phyloP scores from a whole-genome alignment of 352 stramenopile genomes.

The Phytophthora rubi region DNA sequence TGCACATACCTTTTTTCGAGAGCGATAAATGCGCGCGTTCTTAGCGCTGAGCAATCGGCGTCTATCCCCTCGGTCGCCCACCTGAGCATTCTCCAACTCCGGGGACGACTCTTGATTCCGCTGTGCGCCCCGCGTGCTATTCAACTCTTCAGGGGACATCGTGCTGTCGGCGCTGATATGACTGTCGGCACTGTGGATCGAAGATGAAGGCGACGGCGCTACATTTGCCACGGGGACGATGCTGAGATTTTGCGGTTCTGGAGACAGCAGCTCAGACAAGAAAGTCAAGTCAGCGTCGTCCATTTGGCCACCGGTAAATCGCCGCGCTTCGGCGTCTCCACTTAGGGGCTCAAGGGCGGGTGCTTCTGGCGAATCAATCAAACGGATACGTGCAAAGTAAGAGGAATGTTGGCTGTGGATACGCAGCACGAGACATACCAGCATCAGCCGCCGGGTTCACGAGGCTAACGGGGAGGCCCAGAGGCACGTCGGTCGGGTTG shows the following conservation, averaged over 20 bases:
- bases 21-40: conserved; percentile 50
- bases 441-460: conserved; percentile 3
- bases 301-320: conserved; percentile 9
- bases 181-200: conserved; percentile 1
- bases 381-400: neutral
- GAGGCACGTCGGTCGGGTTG: neutral
- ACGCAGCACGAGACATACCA: neutral
- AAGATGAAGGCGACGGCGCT: conserved; percentile 11
- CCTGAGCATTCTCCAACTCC: conserved; percentile 1
- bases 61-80: conserved; percentile 33
- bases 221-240: neutral
- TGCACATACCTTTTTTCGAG: conserved; percentile 44
- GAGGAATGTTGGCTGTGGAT: neutral
- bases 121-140: neutral
- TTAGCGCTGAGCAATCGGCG: conserved; percentile 42
- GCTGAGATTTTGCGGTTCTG: conserved; percentile 39
- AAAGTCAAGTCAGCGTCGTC: conserved; percentile 42
- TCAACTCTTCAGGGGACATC: neutral
- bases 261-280: conserved; percentile 56
- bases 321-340: neutral
- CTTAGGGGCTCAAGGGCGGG: neutral
- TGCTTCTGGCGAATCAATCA: neutral
- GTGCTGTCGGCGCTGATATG: neutral
- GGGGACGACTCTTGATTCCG: neutral
- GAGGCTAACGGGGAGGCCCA: neutral